Evolutionary conservation across 805 yeast species (phyloP), one percentile per base, ranked within the genome.

Genomic region (Barnettozyma siamensis): DNA sequence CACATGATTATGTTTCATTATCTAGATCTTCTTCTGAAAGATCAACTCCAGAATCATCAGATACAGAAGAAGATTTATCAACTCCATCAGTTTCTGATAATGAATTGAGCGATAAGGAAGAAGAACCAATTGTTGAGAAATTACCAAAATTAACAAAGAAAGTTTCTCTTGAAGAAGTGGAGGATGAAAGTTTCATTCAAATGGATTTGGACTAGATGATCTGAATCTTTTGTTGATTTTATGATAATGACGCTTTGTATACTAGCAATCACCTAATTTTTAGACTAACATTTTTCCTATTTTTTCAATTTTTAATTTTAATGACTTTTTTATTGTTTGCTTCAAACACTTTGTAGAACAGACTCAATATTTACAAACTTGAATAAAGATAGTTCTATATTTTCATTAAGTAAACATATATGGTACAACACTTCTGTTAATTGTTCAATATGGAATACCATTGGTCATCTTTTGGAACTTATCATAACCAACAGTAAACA

Each of bases 391-490:
- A 7, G 7, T 7, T 23, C 26, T 23, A 23, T 23, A 7, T 23
- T 23, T 23, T 23, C 26, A 23, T n/a, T n/a, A n/a, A n/a, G n/a
- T 9, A 21, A 21, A 6, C 9, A 21, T 21, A 21, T 9, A 21
- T 6, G 6, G 24, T 21, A 21, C 24, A 21, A 7, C 9, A 21
- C 9, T 21, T 21, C 6, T 21, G n/a, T 21, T 7, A 9, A 7
- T 21, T 21, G 6, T 18, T 27, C 29, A 89, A 57, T 89, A 91
- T 15, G 99, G 99, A 61, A 93, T 93, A 44, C 99, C 99, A 56
- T 93, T 93, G 29, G 99, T 93, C 50, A 93, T 62, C 55, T 95
- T 73, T 65, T 93, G 99, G 78, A 93, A 93, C 66, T 89, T 97
- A 59, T 93, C 99, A 63, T 93, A 93, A 17, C 96, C 98, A 58